These are phyloP conservation scores for Petunia secreta DNA, from an alignment of 257 asterid genomes.

Conservation along the genomic window DNA sequence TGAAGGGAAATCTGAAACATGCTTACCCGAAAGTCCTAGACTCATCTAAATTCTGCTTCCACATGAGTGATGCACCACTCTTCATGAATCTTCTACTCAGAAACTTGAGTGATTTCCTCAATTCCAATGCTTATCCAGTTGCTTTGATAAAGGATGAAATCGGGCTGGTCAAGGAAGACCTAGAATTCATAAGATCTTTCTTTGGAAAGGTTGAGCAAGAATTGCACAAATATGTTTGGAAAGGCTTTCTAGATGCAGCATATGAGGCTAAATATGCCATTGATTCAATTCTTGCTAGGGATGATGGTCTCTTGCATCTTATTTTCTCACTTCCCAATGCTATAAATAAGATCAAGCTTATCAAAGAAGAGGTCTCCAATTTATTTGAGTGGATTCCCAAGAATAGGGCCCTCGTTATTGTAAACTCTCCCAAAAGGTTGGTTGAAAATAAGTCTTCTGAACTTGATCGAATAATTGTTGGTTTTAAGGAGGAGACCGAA, in stretches of 20 bases:
- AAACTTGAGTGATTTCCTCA: too few relatives aligned
- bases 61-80: neutral
- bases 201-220: neutral
- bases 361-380: neutral
- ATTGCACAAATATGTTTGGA: neutral
- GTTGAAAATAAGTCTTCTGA: neutral
- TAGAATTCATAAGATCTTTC: neutral
- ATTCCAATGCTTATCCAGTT: too few relatives aligned
- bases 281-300: neutral
- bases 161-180: neutral
- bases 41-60: neutral
- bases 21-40: too few relatives aligned
- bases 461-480: neutral
- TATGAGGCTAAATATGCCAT: neutral
- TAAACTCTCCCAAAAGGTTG: neutral
- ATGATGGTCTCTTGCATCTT: neutral
- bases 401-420: neutral
- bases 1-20: neutral
- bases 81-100: neutral
- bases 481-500: neutral
- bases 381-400: neutral
- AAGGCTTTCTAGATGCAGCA: neutral
- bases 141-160: neutral
- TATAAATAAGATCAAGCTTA: neutral
- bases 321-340: neutral